phyloP scores from a whole-genome alignment of 2,329 filamentous ascomycete species.

The Microdochium trichocladiopsis region DNA sequence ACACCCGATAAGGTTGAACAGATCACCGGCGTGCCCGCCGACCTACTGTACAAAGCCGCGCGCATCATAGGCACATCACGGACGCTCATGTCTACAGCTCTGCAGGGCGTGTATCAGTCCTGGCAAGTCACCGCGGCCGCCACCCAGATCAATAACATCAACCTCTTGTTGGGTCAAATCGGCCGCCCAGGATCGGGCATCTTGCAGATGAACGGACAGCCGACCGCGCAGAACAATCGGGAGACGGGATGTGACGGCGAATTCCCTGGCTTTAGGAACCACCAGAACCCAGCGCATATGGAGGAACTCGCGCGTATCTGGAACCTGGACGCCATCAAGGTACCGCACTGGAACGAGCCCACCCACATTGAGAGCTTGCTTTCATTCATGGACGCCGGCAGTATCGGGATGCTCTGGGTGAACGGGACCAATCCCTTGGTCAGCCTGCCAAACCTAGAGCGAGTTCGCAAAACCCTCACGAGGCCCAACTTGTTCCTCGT shows the following conservation, averaged over 20 bases:
- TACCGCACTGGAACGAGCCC: slow-evolving; percentile 29
- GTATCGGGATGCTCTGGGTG: slow-evolving; percentile 29
- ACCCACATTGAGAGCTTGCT: slow-evolving; percentile 28
- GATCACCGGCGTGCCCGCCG: slow-evolving; percentile 23
- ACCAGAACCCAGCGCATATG: slow-evolving; percentile 24
- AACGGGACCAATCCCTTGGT: slow-evolving; percentile 29
- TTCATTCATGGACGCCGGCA: slow-evolving; percentile 22
- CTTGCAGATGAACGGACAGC: slow-evolving; percentile 30
- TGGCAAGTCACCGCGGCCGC: slow-evolving; percentile 30
- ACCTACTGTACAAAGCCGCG: slow-evolving; percentile 20
- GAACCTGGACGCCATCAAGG: slow-evolving; percentile 24
- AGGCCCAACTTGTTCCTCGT: slow-evolving; percentile 24
- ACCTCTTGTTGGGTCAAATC: slow-evolving; percentile 24
- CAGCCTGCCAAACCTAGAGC: slow-evolving; percentile 24
- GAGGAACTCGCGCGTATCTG: slow-evolving; percentile 25
- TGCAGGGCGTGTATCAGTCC: slow-evolving; percentile 31
- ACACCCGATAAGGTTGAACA: slow-evolving; percentile 21
- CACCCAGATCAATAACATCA: slow-evolving; percentile 32
- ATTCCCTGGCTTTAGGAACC: slow-evolving; percentile 27
- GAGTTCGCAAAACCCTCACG: slow-evolving; percentile 19
- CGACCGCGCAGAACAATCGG: slow-evolving; percentile 30
- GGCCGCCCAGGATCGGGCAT: slow-evolving; percentile 25
- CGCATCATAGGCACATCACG: slow-evolving; percentile 21
- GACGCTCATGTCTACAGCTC: slow-evolving; percentile 24
- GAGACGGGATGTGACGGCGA: slow-evolving; percentile 29